These are phyloP conservation scores for Vanrija pseudolonga DNA, from an alignment of 1,284 basidiomycete genomes.

Conservation along the genomic window DNA sequence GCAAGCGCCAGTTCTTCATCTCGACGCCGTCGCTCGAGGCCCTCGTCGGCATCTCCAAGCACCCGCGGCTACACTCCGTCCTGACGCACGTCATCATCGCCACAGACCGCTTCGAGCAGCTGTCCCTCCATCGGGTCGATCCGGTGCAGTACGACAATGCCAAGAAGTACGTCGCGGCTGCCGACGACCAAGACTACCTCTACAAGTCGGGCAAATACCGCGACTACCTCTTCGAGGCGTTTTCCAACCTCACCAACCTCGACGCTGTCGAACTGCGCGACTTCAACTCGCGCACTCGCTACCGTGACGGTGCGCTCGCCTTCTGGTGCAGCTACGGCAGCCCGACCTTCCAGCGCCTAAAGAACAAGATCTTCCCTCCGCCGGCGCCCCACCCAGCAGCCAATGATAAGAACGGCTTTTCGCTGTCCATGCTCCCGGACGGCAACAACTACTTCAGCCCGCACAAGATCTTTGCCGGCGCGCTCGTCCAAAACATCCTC, in stretches of 20 bases:
- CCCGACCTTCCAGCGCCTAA: neutral
- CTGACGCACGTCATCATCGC: conserved; percentile 10
- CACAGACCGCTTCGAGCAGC: neutral
- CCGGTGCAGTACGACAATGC: neutral
- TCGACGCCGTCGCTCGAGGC: conserved; percentile 1
- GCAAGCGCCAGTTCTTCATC: conserved; percentile 18
- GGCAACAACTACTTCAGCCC: no score
- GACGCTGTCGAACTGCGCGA: conserved; percentile 54
- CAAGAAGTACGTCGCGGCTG: neutral
- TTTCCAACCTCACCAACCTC: conserved; percentile 3
- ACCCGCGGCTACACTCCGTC: neutral
- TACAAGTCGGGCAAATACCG: neutral
- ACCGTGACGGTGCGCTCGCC: conserved; percentile 5
- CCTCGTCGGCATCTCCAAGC: conserved; percentile 8
- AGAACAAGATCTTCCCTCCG: neutral
- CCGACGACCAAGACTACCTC: conserved; percentile 4
- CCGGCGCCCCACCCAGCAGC: no score
- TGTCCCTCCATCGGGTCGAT: neutral
- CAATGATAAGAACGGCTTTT: neutral
- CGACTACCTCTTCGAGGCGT: neutral
- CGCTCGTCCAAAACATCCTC: conserved; percentile 4
- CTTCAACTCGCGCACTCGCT: conserved; percentile 31
- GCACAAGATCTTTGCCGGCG: neutral
- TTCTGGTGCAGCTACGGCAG: conserved; percentile 4
- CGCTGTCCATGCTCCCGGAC: neutral